A percentile compares a stretch with the other conserved stretches of the same genome.
These are phyloP conservation scores for Cucurbita maxima DNA, from an alignment of 306 rosid species.

Conservation along the genomic window DNA sequence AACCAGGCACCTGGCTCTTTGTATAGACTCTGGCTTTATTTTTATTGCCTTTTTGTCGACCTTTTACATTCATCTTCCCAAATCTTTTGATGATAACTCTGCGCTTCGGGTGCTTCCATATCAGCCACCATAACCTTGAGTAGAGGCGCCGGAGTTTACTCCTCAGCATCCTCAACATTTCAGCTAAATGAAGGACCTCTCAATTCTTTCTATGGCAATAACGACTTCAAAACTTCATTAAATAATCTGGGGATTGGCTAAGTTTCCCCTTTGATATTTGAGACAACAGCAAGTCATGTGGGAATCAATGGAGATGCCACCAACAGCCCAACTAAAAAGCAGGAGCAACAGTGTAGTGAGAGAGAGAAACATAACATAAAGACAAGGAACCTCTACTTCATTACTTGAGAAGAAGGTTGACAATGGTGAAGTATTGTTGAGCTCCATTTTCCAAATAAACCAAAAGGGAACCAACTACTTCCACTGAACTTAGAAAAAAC, in stretches of 20 bases:
- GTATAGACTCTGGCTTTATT: slow-evolving; percentile 10
- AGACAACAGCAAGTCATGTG: background rate
- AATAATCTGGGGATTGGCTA: slow-evolving; percentile 1
- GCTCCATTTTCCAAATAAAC: slow-evolving; percentile 33
- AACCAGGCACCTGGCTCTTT: slow-evolving; percentile 20
- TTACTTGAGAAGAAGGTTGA: slow-evolving; percentile 30
- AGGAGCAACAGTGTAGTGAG: slow-evolving; percentile 4
- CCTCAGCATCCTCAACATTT: slow-evolving; percentile 27
- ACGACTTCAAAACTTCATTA: background rate
- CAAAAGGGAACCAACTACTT: slow-evolving; percentile 42
- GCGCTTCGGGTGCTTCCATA: slow-evolving; percentile 51
- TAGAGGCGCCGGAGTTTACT: slow-evolving; percentile 35
- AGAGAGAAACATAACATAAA: background rate
- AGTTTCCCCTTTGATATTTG: background rate
- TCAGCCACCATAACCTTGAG: slow-evolving; percentile 44
- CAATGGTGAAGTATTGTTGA: slow-evolving; percentile 35
- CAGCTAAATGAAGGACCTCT: slow-evolving; percentile 4
- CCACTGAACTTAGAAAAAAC: slow-evolving; percentile 14
- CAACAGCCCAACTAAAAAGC: background rate
- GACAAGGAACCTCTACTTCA: slow-evolving; percentile 38
- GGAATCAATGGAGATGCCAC: background rate
- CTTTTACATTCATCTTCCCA: slow-evolving; percentile 34
- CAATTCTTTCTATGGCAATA: background rate
- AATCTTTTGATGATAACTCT: slow-evolving; percentile 67
- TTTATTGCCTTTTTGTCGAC: slow-evolving; percentile 18